Percentiles rank a stretch among this genome's conserved stretches.
Conservation (phyloP, 176 grass and related monocot genomes). For the Puccinellia tenuiflora region DNA sequence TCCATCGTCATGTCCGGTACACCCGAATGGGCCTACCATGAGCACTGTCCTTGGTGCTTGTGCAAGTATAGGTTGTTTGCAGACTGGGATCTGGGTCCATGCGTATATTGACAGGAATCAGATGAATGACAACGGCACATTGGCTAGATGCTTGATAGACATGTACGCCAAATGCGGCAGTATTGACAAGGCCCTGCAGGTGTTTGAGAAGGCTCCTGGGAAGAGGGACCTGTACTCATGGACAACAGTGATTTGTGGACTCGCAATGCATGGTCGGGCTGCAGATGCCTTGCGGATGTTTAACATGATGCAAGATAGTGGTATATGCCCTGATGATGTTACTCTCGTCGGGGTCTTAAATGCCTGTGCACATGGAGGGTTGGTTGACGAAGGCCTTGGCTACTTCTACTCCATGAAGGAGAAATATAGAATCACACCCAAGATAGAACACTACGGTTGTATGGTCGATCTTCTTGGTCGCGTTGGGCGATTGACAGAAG, state of each 20-base stretch:
- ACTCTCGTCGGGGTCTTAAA: slow-evolving; percentile 64
- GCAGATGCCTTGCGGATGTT: slow-evolving; percentile 57
- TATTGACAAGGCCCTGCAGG: slow-evolving; percentile 54
- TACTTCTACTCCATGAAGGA: slow-evolving; percentile 65
- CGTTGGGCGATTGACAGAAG: slow-evolving; percentile 52
- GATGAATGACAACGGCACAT: slow-evolving; percentile 34
- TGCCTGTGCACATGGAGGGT: slow-evolving; percentile 66
- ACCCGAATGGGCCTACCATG: slow-evolving; percentile 54
- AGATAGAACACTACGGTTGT: slow-evolving; percentile 70
- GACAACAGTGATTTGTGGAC: slow-evolving; percentile 72
- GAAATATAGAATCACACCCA: slow-evolving; percentile 42
- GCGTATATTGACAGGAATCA: slow-evolving; percentile 37
- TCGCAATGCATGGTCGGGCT: slow-evolving; percentile 63
- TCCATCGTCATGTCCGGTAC: slow-evolving; percentile 18
- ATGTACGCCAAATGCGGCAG: slow-evolving; percentile 86
- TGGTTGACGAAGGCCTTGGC: slow-evolving; percentile 53
- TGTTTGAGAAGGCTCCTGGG: slow-evolving; percentile 51
- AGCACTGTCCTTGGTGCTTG: slow-evolving; percentile 54
- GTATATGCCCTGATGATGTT: slow-evolving; percentile 57
- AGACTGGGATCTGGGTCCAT: slow-evolving; percentile 61
- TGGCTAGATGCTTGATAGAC: slow-evolving; percentile 54
- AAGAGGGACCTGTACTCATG: slow-evolving; percentile 64
- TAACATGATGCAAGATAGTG: slow-evolving; percentile 39
- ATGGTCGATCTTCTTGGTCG: slow-evolving; percentile 81
- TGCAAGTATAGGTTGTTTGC: slow-evolving; percentile 42